Evolutionary conservation across 768 basidiomycete species (phyloP).

Genomic region (Tulasnella sp.): DNA sequence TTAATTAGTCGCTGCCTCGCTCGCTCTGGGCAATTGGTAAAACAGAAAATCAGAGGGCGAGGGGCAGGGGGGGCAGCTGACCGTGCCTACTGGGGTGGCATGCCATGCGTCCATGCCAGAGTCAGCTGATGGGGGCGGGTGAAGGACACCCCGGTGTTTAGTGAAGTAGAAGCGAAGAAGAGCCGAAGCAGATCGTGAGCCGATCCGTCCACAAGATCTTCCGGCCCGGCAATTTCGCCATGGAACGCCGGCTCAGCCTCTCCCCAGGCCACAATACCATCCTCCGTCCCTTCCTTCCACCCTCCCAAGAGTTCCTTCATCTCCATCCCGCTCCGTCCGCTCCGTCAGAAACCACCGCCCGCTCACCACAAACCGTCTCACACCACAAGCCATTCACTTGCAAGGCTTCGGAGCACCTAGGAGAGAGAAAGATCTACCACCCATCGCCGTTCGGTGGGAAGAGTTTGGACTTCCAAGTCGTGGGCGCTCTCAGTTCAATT

Average conservation of each 20-base stretch:
- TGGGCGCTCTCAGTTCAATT: not conserved
- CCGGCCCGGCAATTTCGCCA: conserved; percentile 11
- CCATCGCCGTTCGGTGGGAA: not conserved
- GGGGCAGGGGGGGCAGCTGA: not conserved
- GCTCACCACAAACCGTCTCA: not conserved
- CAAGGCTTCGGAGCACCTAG: not conserved
- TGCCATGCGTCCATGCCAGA: not conserved
- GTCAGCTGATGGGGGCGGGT: conserved; percentile 4
- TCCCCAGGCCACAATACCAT: conserved; percentile 7
- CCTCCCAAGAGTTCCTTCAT: not conserved
- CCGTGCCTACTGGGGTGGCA: not conserved
- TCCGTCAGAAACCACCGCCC: not conserved
- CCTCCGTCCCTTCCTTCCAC: not conserved
- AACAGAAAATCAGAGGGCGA: too few relatives aligned
- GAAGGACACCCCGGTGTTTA: not conserved
- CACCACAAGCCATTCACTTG: not conserved
- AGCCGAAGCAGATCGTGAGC: conserved; percentile 2
- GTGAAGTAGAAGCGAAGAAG: conserved; percentile 4
- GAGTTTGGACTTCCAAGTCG: not conserved
- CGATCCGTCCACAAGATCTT: conserved; percentile 8
- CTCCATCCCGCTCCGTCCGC: not conserved
- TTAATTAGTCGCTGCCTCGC: not conserved
- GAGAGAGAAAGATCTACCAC: not conserved
- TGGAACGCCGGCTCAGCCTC: not conserved
- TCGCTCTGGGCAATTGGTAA: not conserved